Base-by-base conservation (phyloP, 2,329 filamentous ascomycete species). In the Pseudogymnoascus sp. region DNA sequence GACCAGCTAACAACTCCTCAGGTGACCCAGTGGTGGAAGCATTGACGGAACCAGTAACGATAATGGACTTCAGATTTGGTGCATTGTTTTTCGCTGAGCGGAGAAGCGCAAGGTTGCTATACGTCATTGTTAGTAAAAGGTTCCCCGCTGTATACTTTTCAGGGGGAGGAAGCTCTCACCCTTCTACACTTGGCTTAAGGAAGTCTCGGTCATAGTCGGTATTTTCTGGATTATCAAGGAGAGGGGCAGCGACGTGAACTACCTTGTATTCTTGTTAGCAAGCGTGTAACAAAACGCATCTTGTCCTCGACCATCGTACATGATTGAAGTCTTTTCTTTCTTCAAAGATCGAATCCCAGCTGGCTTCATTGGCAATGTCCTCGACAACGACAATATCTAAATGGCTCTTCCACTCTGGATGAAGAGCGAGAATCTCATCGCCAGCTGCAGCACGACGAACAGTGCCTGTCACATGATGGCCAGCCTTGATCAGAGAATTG, bases 161-260 rank as follows among this genome's bases (percentile, higher is more conserved):
- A n/a, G 18, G 4, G 39, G 39, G 3, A 58, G 7, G 57, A 16
- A 43, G 54, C 22, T 61, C 63, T 59, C 62, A 69, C 67, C 65
- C 66, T 38, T 69, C 64, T n/a, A 71, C 67, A 58, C 62, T 66
- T 18, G 68, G 68, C 9, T 62, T 62, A 57, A 72, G 63, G 50
- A 69, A 72, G 62, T 72, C 63, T 20, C 62, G 64, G 39, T 69
- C 69, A 61, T 71, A 72, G 63, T 73, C 70, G 4, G 62, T 68
- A 57, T 69, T 67, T 2, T 50, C 58, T 2, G 65, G 66, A 61
- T 67, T 64, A 61, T 69, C 70, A n/a, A 69, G 61, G 14, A 71
- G 60, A 9, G 70, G 71, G 7, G 70, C 69, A 7, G 71, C 71
- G 38, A 66, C 66, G 60, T 72, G 71, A 47, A 71, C 50, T 34